Percentiles rank a stretch among this genome's conserved stretches.
Evolutionary conservation across 192 early-diverging fungal genomes (phyloP).

Genomic region (Martensiomyces pterosporus): DNA sequence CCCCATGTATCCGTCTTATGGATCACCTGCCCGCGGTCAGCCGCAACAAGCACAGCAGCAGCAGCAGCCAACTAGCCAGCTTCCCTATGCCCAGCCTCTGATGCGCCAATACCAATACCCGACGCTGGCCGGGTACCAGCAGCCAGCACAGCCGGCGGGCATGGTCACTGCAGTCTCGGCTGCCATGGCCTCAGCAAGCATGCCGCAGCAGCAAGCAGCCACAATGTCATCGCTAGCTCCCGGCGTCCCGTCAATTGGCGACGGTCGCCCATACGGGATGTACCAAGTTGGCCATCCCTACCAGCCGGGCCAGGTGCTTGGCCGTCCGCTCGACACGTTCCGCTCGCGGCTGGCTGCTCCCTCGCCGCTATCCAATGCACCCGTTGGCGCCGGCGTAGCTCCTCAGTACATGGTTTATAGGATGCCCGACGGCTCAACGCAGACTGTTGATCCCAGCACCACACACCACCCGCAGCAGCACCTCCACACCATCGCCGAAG

Average conservation of each 20-base stretch:
- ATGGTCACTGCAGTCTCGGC: too few relatives aligned
- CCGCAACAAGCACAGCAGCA: slow-evolving; percentile 10
- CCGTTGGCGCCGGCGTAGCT: background rate
- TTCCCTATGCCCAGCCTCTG: slow-evolving; percentile 28
- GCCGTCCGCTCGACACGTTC: slow-evolving; percentile 33
- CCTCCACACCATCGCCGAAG: slow-evolving; percentile 45
- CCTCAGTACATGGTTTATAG: slow-evolving; percentile 49
- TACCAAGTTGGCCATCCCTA: slow-evolving; percentile 48
- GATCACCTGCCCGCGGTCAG: background rate
- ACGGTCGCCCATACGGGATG: slow-evolving; percentile 6
- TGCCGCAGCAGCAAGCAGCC: slow-evolving; percentile 4
- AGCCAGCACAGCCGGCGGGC: too few relatives aligned
- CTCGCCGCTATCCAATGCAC: background rate
- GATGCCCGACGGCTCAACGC: slow-evolving; percentile 42
- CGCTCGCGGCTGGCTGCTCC: slow-evolving; percentile 30
- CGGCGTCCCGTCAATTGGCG: too few relatives aligned
- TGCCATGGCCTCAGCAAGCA: background rate
- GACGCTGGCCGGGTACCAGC: slow-evolving; percentile 3
- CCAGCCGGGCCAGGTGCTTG: slow-evolving; percentile 49
- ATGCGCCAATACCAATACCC: slow-evolving; percentile 32
- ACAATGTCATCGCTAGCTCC: too few relatives aligned
- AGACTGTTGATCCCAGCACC: slow-evolving; percentile 20
- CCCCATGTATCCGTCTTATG: background rate
- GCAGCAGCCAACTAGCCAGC: slow-evolving; percentile 18
- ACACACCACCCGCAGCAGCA: slow-evolving; percentile 16